Conservation (phyloP, 495 filamentous ascomycete species). For the Trichodelitschia bisporula region DNA sequence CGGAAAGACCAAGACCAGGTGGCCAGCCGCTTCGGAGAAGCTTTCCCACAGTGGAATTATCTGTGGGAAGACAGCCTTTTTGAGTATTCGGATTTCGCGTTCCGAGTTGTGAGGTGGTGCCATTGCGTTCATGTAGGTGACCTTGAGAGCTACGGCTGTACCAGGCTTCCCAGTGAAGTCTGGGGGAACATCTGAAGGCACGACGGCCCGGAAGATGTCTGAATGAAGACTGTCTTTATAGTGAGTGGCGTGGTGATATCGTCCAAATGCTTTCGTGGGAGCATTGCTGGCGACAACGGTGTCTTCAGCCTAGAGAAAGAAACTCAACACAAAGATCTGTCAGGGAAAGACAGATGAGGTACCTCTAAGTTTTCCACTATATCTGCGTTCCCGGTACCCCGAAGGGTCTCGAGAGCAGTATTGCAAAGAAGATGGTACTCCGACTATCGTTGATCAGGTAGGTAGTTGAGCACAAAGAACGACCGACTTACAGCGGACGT, state of each 20-base stretch:
- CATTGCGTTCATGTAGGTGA: constrained; percentile 49
- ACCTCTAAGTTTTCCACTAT: no score
- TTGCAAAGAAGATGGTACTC: no score
- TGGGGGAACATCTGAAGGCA: not conserved
- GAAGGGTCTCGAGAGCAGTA: no score
- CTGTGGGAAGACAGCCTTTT: constrained; percentile 19
- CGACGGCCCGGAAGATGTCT: constrained; percentile 41
- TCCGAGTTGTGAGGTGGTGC: constrained; percentile 56
- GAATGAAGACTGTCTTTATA: constrained; percentile 59
- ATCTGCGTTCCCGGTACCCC: no score
- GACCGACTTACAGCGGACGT: no score
- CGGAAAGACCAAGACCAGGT: constrained; percentile 59
- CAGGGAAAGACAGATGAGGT: no score
- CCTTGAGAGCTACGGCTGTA: constrained; percentile 52
- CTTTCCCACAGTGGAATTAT: constrained; percentile 45
- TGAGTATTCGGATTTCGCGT: constrained; percentile 53
- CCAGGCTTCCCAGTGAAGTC: constrained; percentile 7
- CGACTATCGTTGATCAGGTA: no score
- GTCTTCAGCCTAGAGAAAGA: no score
- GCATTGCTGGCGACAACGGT: no score
- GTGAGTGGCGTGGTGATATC: constrained; percentile 43
- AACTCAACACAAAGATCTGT: no score
- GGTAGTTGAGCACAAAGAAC: no score
- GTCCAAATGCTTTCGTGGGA: no score
- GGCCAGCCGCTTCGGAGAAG: constrained; percentile 43